Evolutionary conservation across 1,284 basidiomycete genomes (phyloP), one percentile per base, ranked within the genome.

Genomic region (Farysia itapuensis): DNA sequence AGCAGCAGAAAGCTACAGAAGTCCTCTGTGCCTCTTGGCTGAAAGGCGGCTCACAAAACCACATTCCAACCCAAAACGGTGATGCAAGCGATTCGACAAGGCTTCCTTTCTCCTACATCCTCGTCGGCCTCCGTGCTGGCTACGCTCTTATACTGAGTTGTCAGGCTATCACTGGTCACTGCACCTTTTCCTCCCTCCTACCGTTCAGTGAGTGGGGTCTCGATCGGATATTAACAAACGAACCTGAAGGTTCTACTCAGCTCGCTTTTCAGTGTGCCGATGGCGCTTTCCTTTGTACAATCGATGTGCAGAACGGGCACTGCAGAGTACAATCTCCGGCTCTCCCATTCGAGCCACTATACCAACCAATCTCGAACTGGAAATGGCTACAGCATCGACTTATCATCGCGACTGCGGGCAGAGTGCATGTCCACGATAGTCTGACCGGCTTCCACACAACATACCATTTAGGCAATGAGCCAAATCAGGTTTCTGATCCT

Each of bases 111-210:
- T 30, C 45, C 13, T 43, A 49, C 26, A 21, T 61, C 19, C 18
- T 52, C 5, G 52, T 45, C 13, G 58, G 52, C 22, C 51, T 44
- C 5, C 31, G 48, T 5, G 54, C 58, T 3, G 58, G 58, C 11
- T 48, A 61, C 32, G 37, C 56, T 14, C 51, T 40, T 21, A 12
- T 52, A 18, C 52, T 47, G 43, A 7, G 40, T n/a, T 61, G 48
- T 30, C 42, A 39, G 5, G 21, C 50, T 6, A 7, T 32, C 9
- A 36, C 50, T 3, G 50, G 46, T 18, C 35, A 38, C 2, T 60
- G 50, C 36, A 40, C 29, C 18, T 46, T 53, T 25, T n/a, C 44
- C 18, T 46, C 46, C 5, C 43, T 50, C 22, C 19, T 33, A 5
- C 7, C 29, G 7, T 49, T 50, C n/a, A 53, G 57, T 37, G 30